These are phyloP conservation scores for Thymus mandschuricus DNA, from an alignment of 257 asterid genomes.

Conservation along the genomic window DNA sequence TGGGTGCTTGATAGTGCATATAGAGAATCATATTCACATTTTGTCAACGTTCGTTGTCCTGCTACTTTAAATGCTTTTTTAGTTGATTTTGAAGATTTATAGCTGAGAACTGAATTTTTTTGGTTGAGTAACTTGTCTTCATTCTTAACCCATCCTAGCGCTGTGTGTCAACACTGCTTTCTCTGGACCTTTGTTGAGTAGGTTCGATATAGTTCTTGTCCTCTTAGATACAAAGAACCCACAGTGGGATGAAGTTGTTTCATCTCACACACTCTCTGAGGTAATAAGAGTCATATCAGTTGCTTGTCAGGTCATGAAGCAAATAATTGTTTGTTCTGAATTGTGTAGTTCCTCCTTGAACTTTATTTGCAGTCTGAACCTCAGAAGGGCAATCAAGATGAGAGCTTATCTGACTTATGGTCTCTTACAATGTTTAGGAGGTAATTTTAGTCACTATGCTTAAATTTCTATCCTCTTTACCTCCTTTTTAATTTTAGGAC, in stretches of 20 bases:
- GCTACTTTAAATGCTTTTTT: neutral
- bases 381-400: conserved; percentile 48
- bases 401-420: conserved; percentile 65
- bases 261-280: conserved; percentile 91
- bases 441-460: conserved; percentile 40
- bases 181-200: conserved; percentile 95
- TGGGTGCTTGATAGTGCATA: conserved; percentile 19
- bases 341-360: conserved; percentile 28
- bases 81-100: conserved; percentile 12
- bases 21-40: neutral
- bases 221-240: conserved; percentile 96
- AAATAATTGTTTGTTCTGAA: conserved; percentile 23
- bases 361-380: conserved; percentile 56
- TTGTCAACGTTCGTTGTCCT: neutral
- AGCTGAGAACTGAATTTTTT: conserved; percentile 12
- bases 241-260: conserved; percentile 97
- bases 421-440: conserved; percentile 86
- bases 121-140: conserved; percentile 15
- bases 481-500: neutral
- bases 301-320: too few species aligned
- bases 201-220: conserved; percentile 95
- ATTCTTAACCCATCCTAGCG: conserved; percentile 62
- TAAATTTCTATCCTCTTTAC: conserved; percentile 23
- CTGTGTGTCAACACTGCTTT: conserved; percentile 94
- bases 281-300: conserved; percentile 57